Conservation (phyloP, 2,329 filamentous ascomycete species). For the Scorias spongiosa region DNA sequence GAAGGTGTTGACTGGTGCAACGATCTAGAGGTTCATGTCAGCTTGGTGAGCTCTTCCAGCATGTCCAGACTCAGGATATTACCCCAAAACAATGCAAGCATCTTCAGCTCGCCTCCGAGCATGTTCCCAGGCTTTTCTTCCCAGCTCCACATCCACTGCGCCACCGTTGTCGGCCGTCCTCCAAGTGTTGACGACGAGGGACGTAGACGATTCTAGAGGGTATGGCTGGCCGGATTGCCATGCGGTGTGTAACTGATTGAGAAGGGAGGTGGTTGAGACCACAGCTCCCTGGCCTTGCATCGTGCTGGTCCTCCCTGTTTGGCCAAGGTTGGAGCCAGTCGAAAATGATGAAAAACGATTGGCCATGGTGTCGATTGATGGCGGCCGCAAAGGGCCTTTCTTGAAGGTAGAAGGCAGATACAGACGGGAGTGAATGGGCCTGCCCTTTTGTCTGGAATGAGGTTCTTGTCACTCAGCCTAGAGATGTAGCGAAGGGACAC, state of each 20-base stretch:
- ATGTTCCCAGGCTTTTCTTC: constrained; percentile 85
- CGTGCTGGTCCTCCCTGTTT: constrained; percentile 36
- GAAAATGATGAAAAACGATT: constrained; percentile 49
- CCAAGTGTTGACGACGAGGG: constrained; percentile 91
- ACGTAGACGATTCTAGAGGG: constrained; percentile 74
- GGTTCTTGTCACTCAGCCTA: too few relatives aligned
- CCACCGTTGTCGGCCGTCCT: constrained; percentile 68
- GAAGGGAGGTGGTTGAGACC: constrained; percentile 79
- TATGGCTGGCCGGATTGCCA: constrained; percentile 76
- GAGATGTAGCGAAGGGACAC: too few relatives aligned
- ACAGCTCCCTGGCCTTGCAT: constrained; percentile 47
- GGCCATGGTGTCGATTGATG: constrained; percentile 32
- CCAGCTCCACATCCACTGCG: constrained; percentile 65
- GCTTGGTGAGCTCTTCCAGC: not conserved
- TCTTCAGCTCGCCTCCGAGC: constrained; percentile 87
- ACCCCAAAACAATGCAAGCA: constrained; percentile 83
- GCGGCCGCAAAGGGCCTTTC: constrained; percentile 10
- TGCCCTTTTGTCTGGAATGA: not conserved
- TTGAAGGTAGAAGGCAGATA: not conserved
- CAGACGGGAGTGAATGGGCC: not conserved
- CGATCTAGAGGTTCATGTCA: constrained; percentile 40
- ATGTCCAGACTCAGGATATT: constrained; percentile 7
- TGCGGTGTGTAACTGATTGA: constrained; percentile 82
- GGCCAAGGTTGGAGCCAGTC: constrained; percentile 32
- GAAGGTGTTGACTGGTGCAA: constrained; percentile 82